These are phyloP conservation scores for Peniophora sp. DNA, from an alignment of 1,284 basidiomycete species.

Conservation along the genomic window DNA sequence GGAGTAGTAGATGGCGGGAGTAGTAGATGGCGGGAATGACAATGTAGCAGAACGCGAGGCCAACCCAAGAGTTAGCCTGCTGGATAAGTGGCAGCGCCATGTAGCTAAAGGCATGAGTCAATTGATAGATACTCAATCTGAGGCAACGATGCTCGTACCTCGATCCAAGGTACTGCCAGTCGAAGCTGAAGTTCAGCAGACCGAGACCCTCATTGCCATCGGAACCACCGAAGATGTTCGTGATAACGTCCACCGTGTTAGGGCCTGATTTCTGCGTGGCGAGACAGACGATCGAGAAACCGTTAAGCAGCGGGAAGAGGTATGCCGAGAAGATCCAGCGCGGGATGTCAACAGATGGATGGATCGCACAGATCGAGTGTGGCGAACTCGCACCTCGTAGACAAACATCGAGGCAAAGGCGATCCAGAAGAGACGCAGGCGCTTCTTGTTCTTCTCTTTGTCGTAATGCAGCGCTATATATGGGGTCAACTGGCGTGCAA, in stretches of 20 bases:
- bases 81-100: constrained; percentile 45
- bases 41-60: constrained; percentile 45
- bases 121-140: background rate
- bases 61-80: constrained; percentile 55
- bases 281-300: constrained; percentile 50
- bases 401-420: constrained; percentile 47
- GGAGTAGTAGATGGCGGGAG: no score
- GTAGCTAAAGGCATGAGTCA: constrained; percentile 18
- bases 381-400: constrained; percentile 26
- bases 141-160: constrained; percentile 25
- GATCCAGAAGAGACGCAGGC: constrained; percentile 55
- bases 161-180: constrained; percentile 60
- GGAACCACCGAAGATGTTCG: constrained; percentile 56
- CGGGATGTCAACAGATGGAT: no score
- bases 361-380: no score
- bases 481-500: constrained; percentile 13
- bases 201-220: constrained; percentile 61
- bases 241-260: constrained; percentile 38
- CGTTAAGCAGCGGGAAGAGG: constrained; percentile 53
- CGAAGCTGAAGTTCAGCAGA: constrained; percentile 45
- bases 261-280: constrained; percentile 39
- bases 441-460: constrained; percentile 36
- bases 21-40: constrained; percentile 52
- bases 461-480: constrained; percentile 45
- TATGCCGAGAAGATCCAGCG: constrained; percentile 42